Evolutionary conservation across 306 rosid species (phyloP), one percentile per base, ranked within the genome.

Genomic region (Crotalaria pallida): DNA sequence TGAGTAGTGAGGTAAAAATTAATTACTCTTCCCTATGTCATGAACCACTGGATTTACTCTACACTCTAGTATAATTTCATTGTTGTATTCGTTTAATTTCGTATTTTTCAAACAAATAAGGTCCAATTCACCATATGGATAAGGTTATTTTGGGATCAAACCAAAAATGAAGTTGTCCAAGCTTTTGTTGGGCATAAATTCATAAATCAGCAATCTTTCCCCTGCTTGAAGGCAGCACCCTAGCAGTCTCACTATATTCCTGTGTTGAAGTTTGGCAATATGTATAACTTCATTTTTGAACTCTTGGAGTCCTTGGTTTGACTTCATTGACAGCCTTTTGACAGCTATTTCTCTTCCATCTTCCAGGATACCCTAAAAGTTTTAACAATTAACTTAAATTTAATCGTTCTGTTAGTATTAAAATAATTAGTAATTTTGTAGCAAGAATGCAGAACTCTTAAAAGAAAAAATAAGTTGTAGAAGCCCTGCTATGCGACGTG

Each of bases 201-300:
- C 87, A 31, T 80, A 84, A 8, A 84, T 33, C 21, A 84, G 75
- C 81, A 80, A 34, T 31, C 64, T 80, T 62, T 86, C 84, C 5
- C 74, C 84, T 43, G 73, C 82, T 26, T 83, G 77, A 68, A 75
- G 59, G 85, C 84, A 83, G 58, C 62, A 85, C 24, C 87, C 85
- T 10, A 77, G 70, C 33, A 85, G 81, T 65, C 22, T 85, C 36
- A 85, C 87, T 45, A 83, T 81, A 69, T 83, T 86, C 38, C 87
- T 77, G 82, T 78, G 90, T 56, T 86, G 86, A 69, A 86, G 80
- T 61, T 80, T 80, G 33, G 84, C 82, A 22, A 83, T 80, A 7
- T 83, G 73, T 13, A 56, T 57, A 4, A 85, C 86, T 65, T 85
- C 84, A 49, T 79, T 85, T 74, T 79, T 82, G 72, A 85, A 82